Base-by-base conservation (phyloP, 2,329 filamentous ascomycete species). In the Fusarium compactum region DNA sequence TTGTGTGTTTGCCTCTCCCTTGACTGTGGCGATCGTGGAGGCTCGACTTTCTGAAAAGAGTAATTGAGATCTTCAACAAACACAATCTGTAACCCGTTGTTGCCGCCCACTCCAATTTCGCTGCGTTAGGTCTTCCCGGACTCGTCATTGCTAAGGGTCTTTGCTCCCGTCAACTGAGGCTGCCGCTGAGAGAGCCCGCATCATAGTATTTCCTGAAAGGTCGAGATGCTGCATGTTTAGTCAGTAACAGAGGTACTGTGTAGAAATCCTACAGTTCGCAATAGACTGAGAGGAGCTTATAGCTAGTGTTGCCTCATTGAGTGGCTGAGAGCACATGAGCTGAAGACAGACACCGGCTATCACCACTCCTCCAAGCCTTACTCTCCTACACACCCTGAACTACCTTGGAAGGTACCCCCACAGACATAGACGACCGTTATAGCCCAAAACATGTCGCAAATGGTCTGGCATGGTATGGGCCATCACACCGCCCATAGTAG, bases 51-150 rank as follows among this genome's bases (percentile, higher is more conserved):
- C 47, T 40, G 38, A 25, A 57, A 20, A 50, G 22, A 20, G 38
- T 44, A 48, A 29, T 18, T 46, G 32, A 15, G 38, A 59, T 64
- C 54, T 58, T 53, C 44, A 30, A 34, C 62, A 70, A 70, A 67
- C 62, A 70, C 18, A 47, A 56, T 52, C 67, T 70, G 57, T 54
- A 67, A 70, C 57, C 56, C 44, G 54, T 55, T 18, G 38, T 54
- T 66, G 53, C 54, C 62, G 62, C 59, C 40, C 32, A 55, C 57
- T 65, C 29, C 25, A 70, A 70, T 70, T 40, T 70, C 62, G 22
- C 41, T n/a, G 18, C 24, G 41, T 70, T 44, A 50, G 64, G 50
- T 55, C 43, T 51, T 70, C 54, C 67, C 67, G 50, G 18, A 46
- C 41, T 48, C 25, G 57, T 48, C 25, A 48, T 51, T 58, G 22